phyloP scores from a whole-genome alignment of 148 eudicot genomes.

The Beta vulgaris region DNA sequence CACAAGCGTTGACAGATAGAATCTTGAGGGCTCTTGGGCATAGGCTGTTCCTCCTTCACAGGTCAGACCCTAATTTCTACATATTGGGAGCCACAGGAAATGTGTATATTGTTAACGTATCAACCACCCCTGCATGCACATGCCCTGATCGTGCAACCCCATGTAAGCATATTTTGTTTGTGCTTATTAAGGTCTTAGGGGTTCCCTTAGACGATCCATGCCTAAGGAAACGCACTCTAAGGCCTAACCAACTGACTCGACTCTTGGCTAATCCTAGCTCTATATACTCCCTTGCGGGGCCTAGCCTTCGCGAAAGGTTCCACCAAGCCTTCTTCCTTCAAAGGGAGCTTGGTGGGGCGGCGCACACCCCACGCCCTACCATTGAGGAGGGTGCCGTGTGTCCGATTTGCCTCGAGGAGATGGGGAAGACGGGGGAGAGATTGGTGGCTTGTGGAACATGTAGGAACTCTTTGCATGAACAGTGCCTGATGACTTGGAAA shows the following conservation, averaged over 20 bases:
- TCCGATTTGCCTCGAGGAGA: conserved; percentile 84
- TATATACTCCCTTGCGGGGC: conserved; percentile 41
- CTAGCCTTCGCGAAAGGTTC: conserved; percentile 49
- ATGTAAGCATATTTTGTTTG: conserved; percentile 80
- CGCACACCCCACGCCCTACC: conserved; percentile 2
- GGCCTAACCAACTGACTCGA: conserved; percentile 58
- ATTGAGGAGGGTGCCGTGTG: conserved; percentile 54
- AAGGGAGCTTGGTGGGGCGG: conserved; percentile 25
- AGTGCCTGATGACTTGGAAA: conserved; percentile 79
- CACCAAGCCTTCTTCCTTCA: conserved; percentile 45
- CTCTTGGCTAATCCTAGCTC: conserved; percentile 47
- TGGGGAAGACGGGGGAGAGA: conserved; percentile 41
- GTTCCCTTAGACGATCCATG: conserved; percentile 51
- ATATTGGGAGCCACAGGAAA: conserved; percentile 78
- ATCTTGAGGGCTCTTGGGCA: conserved; percentile 59
- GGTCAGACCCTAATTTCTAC: conserved; percentile 70
- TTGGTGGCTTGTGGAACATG: conserved; percentile 74
- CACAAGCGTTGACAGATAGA: conserved; percentile 61
- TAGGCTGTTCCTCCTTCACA: conserved; percentile 68
- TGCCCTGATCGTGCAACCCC: conserved; percentile 86
- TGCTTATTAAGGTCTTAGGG: conserved; percentile 40
- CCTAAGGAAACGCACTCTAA: conserved; percentile 49
- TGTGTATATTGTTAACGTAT: conserved; percentile 65
- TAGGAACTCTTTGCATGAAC: conserved; percentile 66
- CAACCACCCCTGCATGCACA: conserved; percentile 56